Conservation (phyloP, 2,329 filamentous ascomycete genomes). For the Arthrobotrys conoides region DNA sequence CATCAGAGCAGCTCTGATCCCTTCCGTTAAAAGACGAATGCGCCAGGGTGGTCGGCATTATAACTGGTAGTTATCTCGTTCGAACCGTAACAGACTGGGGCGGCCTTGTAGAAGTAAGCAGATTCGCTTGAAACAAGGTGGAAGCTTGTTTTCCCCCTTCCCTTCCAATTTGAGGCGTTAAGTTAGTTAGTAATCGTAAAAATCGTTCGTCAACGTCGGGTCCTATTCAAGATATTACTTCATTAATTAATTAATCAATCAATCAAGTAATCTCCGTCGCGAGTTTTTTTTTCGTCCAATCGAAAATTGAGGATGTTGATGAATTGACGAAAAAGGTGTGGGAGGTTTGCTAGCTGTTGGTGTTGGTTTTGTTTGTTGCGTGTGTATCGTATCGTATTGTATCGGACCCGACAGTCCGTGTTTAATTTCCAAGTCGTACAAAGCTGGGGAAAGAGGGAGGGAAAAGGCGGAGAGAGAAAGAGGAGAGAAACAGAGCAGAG, state of each 20-base stretch:
- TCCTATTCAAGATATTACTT: conserved; percentile 6
- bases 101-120: conserved; percentile 36
- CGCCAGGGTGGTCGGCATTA: conserved; percentile 42
- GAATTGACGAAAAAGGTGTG: not conserved
- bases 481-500: no score
- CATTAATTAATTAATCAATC: not conserved
- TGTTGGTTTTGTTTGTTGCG: not conserved
- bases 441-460: conserved; percentile 40
- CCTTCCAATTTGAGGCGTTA: no score
- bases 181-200: conserved; percentile 35
- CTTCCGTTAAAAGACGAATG: conserved; percentile 41
- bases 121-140: conserved; percentile 23
- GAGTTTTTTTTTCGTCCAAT: not conserved
- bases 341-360: conserved; percentile 8
- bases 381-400: conserved; percentile 6
- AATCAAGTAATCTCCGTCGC: not conserved
- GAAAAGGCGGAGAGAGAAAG: not conserved
- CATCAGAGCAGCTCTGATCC: conserved; percentile 51
- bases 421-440: conserved; percentile 56
- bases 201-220: conserved; percentile 38
- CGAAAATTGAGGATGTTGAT: not conserved
- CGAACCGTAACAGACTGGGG: no score
- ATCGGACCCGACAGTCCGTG: conserved; percentile 24
- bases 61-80: no score
- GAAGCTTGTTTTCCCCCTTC: not conserved